These are phyloP conservation scores for Xylariomycetidae sp. DNA, from an alignment of 2,329 filamentous ascomycete genomes.

Conservation along the genomic window DNA sequence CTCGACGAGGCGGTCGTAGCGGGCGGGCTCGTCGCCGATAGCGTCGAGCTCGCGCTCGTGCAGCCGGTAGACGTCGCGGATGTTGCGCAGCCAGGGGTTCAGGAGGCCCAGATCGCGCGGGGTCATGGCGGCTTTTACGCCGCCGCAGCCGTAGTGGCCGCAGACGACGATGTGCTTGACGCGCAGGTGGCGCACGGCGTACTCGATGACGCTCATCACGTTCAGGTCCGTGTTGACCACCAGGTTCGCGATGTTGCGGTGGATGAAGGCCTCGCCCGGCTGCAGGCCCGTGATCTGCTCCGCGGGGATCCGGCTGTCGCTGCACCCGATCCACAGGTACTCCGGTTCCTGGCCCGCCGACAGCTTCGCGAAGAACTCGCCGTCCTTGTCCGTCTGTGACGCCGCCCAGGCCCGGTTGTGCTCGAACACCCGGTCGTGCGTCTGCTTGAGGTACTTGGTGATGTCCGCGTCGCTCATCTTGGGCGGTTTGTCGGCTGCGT, in stretches of 20 bases:
- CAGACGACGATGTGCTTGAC: slow-evolving; percentile 79
- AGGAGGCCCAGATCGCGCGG: slow-evolving; percentile 65
- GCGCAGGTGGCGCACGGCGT: slow-evolving; percentile 74
- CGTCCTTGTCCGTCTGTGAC: slow-evolving; percentile 53
- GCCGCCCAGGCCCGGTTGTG: slow-evolving; percentile 64
- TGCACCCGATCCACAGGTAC: slow-evolving; percentile 86
- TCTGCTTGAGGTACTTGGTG: slow-evolving; percentile 54
- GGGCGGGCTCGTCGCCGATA: slow-evolving; percentile 52
- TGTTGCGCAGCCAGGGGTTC: slow-evolving; percentile 71
- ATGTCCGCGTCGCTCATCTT: slow-evolving; percentile 32
- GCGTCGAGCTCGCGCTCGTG: slow-evolving; percentile 66
- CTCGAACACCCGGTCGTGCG: slow-evolving; percentile 64
- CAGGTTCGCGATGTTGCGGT: slow-evolving; percentile 93
- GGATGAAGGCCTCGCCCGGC: slow-evolving; percentile 89
- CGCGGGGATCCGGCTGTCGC: slow-evolving; percentile 86
- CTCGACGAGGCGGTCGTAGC: slow-evolving; percentile 71
- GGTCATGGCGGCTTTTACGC: slow-evolving; percentile 70
- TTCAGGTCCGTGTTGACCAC: slow-evolving; percentile 76
- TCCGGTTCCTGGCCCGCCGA: slow-evolving; percentile 62
- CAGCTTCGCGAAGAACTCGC: slow-evolving; percentile 61
- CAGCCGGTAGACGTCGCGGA: slow-evolving; percentile 68
- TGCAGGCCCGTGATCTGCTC: slow-evolving; percentile 78
- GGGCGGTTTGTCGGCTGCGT: too few relatives aligned
- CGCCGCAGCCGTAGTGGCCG: slow-evolving; percentile 74
- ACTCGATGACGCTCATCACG: slow-evolving; percentile 78